These are phyloP conservation scores for Chlamydomonas sp. DNA, from an alignment of 139 green algal genomes.

Conservation along the genomic window DNA sequence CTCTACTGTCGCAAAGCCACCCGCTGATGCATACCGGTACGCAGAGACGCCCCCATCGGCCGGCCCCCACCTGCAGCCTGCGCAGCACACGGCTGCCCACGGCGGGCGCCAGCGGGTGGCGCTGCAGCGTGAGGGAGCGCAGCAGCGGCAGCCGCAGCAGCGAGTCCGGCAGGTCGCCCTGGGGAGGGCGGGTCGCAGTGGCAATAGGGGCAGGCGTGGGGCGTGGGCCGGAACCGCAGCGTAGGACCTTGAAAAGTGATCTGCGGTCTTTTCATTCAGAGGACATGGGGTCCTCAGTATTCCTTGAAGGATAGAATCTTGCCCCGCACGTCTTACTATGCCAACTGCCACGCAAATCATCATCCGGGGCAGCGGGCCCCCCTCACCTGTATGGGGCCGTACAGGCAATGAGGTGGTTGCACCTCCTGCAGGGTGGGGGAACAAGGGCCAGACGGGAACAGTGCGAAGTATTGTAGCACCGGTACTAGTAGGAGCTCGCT, in stretches of 20 bases:
- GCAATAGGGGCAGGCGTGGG: not conserved
- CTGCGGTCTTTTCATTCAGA: too few relatives aligned
- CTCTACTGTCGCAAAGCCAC: not conserved
- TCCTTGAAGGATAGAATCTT: not conserved
- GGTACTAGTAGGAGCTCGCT: too few relatives aligned
- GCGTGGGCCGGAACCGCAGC: not conserved
- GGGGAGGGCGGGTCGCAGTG: not conserved
- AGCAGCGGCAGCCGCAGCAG: constrained; percentile 5
- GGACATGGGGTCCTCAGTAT: not conserved
- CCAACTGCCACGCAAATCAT: too few relatives aligned
- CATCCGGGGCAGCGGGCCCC: too few relatives aligned
- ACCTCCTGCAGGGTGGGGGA: constrained; percentile 4
- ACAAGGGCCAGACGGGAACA: not conserved
- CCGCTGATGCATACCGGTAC: not conserved
- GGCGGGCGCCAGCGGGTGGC: not conserved
- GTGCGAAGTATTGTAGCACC: not conserved
- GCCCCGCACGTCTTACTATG: not conserved
- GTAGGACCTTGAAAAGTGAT: not conserved
- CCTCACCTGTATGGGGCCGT: constrained; percentile 5
- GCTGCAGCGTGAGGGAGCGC: constrained; percentile 17
- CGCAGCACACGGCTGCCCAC: not conserved
- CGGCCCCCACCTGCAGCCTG: not conserved
- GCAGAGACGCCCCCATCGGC: not conserved
- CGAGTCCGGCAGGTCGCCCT: constrained; percentile 13
- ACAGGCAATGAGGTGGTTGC: constrained; percentile 25